These are phyloP conservation scores for Fusarium temperatum DNA, from an alignment of 2,329 filamentous ascomycete genomes.

Conservation along the genomic window DNA sequence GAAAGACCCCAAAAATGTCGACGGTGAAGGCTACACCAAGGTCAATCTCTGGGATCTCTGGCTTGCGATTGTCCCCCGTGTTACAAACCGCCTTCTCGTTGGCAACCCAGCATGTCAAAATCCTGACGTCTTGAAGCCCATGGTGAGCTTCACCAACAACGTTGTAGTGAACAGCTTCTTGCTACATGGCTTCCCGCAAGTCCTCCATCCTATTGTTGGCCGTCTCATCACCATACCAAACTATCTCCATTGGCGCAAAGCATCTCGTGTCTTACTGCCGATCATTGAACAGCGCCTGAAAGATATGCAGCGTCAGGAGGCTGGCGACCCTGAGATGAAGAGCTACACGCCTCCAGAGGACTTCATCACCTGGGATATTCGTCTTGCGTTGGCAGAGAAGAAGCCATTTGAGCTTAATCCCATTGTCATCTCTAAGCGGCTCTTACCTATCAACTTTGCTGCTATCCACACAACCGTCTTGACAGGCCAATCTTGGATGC, in stretches of 20 bases:
- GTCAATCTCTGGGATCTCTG: slow-evolving; percentile 57
- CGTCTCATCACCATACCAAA: slow-evolving; percentile 56
- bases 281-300: slow-evolving; percentile 59
- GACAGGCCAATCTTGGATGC: slow-evolving; percentile 57
- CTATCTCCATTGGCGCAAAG: slow-evolving; percentile 56
- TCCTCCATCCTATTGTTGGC: slow-evolving; percentile 60
- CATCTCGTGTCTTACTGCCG: slow-evolving; percentile 54
- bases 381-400: slow-evolving; percentile 57
- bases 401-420: slow-evolving; percentile 56
- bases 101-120: slow-evolving; percentile 53
- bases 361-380: slow-evolving; percentile 66
- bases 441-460: slow-evolving; percentile 66
- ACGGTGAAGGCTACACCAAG: slow-evolving; percentile 48
- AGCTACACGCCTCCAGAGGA: slow-evolving; percentile 60
- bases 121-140: slow-evolving; percentile 55
- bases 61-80: slow-evolving; percentile 52
- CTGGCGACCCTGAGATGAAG: slow-evolving; percentile 52
- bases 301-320: slow-evolving; percentile 54
- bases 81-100: slow-evolving; percentile 56
- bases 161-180: slow-evolving; percentile 57
- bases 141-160: slow-evolving; percentile 59
- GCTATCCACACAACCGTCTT: slow-evolving; percentile 67
- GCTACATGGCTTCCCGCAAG: slow-evolving; percentile 56
- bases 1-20: slow-evolving; percentile 21
- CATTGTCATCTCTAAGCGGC: slow-evolving; percentile 57